Conservation (phyloP, 306 rosid species). For the Medicago ruthenica region DNA sequence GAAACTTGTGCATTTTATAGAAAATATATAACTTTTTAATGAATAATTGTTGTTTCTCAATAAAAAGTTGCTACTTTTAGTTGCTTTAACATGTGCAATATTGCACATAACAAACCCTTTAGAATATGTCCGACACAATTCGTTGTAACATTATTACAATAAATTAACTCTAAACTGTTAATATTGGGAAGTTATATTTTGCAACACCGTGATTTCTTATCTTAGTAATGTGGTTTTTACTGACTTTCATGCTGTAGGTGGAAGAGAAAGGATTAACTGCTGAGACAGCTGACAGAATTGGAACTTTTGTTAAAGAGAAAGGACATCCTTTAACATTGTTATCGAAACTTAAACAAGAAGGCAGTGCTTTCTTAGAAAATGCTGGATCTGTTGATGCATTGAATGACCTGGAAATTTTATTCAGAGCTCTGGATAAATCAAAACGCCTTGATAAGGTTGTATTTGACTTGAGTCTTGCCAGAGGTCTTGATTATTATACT, state of each 20-base stretch:
- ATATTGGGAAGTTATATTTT: slow-evolving; percentile 1
- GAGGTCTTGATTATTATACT: slow-evolving; percentile 97
- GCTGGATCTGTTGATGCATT: slow-evolving; percentile 67
- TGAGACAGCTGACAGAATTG: slow-evolving; percentile 85
- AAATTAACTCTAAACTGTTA: slow-evolving; percentile 1
- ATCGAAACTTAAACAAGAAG: slow-evolving; percentile 71
- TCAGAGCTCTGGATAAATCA: slow-evolving; percentile 75
- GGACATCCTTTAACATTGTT: slow-evolving; percentile 81
- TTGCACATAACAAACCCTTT: neutral
- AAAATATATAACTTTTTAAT: too few species aligned
- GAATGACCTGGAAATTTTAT: slow-evolving; percentile 84
- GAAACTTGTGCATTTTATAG: too few species aligned
- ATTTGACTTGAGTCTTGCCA: slow-evolving; percentile 96
- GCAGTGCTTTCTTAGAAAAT: slow-evolving; percentile 67
- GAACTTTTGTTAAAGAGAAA: slow-evolving; percentile 74
- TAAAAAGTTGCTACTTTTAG: too few species aligned
- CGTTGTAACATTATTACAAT: neutral
- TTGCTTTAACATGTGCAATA: too few species aligned
- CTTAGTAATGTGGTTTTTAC: slow-evolving; percentile 31
- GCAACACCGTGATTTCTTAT: slow-evolving; percentile 11
- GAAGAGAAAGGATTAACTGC: slow-evolving; percentile 84
- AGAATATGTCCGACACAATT: neutral
- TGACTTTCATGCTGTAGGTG: slow-evolving; percentile 61
- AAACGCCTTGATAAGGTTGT: slow-evolving; percentile 71
- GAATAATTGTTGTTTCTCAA: too few species aligned